A percentile compares a stretch with the other conserved stretches of the same genome.
phyloP scores from a whole-genome alignment of 78 protist species.

The Tieghemostelium lacteum region DNA sequence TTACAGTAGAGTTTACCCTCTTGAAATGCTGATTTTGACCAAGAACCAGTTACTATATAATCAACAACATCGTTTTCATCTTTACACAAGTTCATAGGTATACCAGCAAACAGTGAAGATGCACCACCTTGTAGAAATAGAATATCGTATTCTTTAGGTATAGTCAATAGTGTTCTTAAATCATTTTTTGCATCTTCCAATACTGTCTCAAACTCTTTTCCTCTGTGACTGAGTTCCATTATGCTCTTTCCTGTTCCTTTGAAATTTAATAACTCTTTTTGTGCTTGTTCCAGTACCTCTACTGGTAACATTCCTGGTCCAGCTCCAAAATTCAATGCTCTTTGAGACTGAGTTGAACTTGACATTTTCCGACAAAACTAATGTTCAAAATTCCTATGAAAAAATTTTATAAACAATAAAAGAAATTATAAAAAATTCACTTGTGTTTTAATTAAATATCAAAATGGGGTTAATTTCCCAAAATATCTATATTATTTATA shows the following conservation, averaged over 20 bases:
- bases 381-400: no score
- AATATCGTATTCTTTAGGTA: constrained; percentile 93
- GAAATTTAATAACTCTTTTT: constrained; percentile 85
- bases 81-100: constrained; percentile 94
- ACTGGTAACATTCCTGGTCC: constrained; percentile 96
- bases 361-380: no score
- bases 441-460: no score
- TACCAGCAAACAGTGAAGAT: constrained; percentile 90
- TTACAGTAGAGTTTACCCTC: constrained; percentile 87
- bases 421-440: no score
- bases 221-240: constrained; percentile 93
- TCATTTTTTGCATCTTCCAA: constrained; percentile 47
- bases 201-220: constrained; percentile 70
- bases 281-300: constrained; percentile 87
- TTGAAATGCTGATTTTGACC: constrained; percentile 94
- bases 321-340: constrained; percentile 92
- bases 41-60: constrained; percentile 95
- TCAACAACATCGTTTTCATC: constrained; percentile 73
- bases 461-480: no score
- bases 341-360: no score
- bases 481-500: no score
- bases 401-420: no score
- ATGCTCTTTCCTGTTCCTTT: constrained; percentile 89
- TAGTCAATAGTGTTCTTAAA: constrained; percentile 66
- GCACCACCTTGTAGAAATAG: constrained; percentile 99